phyloP scores from a whole-genome alignment of 2,329 filamentous ascomycete genomes.

The Diaporthe velutina region DNA sequence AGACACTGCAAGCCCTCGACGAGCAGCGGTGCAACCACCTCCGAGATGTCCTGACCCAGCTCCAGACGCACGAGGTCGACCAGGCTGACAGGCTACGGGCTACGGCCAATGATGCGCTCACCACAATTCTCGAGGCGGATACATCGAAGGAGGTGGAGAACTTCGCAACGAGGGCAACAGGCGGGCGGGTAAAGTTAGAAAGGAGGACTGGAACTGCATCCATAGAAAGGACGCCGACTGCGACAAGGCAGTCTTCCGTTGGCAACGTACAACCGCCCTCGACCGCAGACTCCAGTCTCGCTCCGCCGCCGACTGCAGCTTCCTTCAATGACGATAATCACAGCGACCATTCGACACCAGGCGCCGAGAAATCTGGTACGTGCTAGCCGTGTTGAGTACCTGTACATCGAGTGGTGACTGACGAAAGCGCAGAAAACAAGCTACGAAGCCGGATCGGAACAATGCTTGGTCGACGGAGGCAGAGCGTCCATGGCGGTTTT shows the following conservation, averaged over 20 bases:
- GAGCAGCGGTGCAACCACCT: slow-evolving; percentile 91
- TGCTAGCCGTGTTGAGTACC: background rate
- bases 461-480: slow-evolving; percentile 74
- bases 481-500: slow-evolving; percentile 75
- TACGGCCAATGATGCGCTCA: slow-evolving; percentile 83
- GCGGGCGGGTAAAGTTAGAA: slow-evolving; percentile 59
- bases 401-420: slow-evolving; percentile 40
- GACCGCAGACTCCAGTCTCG: slow-evolving; percentile 38
- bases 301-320: slow-evolving; percentile 30
- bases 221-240: slow-evolving; percentile 35
- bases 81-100: slow-evolving; percentile 81
- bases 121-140: slow-evolving; percentile 86
- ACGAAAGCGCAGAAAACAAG: slow-evolving; percentile 62
- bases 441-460: slow-evolving; percentile 76
- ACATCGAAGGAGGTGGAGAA: slow-evolving; percentile 88
- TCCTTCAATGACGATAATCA: slow-evolving; percentile 52
- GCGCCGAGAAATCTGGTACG: slow-evolving; percentile 54
- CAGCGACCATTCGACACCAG: slow-evolving; percentile 61
- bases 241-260: slow-evolving; percentile 56
- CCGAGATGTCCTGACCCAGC: slow-evolving; percentile 90
- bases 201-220: slow-evolving; percentile 56
- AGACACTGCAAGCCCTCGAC: slow-evolving; percentile 90
- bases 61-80: slow-evolving; percentile 93
- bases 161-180: slow-evolving; percentile 65
- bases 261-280: slow-evolving; percentile 44